Conservation (phyloP, 2,329 filamentous ascomycete genomes). For the Epichloe amarillans region DNA sequence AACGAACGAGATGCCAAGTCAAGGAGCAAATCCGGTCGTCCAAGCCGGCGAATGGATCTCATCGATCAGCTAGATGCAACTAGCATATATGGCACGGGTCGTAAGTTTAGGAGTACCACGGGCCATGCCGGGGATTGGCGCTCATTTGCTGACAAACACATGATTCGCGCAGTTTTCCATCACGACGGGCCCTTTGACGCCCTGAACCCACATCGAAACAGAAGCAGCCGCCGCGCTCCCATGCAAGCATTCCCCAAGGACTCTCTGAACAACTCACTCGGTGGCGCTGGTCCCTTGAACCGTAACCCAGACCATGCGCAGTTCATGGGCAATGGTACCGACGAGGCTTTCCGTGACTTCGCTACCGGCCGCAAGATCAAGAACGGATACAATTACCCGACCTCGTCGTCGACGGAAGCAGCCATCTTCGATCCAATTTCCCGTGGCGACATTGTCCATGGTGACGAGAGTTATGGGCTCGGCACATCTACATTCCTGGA, state of each 20-base stretch:
- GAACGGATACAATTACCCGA: slow-evolving; percentile 12
- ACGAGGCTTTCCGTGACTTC: slow-evolving; percentile 82
- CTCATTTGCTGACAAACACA: not conserved
- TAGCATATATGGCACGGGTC: slow-evolving; percentile 83
- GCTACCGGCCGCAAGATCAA: slow-evolving; percentile 26
- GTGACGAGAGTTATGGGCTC: slow-evolving; percentile 68
- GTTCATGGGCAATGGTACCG: slow-evolving; percentile 68
- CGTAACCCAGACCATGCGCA: slow-evolving; percentile 67
- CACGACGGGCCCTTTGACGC: slow-evolving; percentile 97
- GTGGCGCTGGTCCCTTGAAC: slow-evolving; percentile 76
- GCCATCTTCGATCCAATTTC: slow-evolving; percentile 55
- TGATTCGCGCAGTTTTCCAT: slow-evolving; percentile 62
- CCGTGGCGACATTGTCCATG: slow-evolving; percentile 63
- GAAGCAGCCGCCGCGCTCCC: slow-evolving; percentile 68
- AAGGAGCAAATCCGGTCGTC: slow-evolving; percentile 34
- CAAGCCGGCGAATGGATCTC: slow-evolving; percentile 56
- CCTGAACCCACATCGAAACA: slow-evolving; percentile 86
- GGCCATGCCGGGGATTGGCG: not conserved
- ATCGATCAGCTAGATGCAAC: slow-evolving; percentile 97
- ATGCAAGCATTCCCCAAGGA: slow-evolving; percentile 95
- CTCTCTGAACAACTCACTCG: slow-evolving; percentile 83
- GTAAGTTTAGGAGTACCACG: slow-evolving; percentile 38
- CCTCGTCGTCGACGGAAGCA: slow-evolving; percentile 23
- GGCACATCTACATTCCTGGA: slow-evolving; percentile 95
- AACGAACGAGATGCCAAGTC: slow-evolving; percentile 26